These are phyloP conservation scores for Singerocomus rubriflavus DNA, from an alignment of 1,284 basidiomycete species.

Conservation along the genomic window DNA sequence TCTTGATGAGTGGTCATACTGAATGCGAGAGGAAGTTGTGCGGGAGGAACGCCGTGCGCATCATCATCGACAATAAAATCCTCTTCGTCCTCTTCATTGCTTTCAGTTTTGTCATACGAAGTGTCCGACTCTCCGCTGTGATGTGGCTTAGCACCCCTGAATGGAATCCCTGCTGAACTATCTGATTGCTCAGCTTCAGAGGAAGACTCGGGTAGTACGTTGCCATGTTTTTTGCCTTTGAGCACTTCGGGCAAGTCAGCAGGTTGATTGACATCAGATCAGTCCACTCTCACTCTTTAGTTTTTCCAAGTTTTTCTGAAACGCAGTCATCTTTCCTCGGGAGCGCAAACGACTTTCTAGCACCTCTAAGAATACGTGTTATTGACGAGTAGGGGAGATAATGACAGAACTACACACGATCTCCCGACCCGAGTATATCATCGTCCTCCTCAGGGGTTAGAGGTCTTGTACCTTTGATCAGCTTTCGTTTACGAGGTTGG, in stretches of 20 bases:
- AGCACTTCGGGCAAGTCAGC: slow-evolving; percentile 11
- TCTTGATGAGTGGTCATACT: slow-evolving; percentile 77
- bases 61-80: slow-evolving; percentile 75
- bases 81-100: slow-evolving; percentile 35
- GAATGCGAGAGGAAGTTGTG: slow-evolving; percentile 67
- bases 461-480: slow-evolving; percentile 49
- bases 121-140: slow-evolving; percentile 18
- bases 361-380: slow-evolving; percentile 45
- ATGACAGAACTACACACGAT: slow-evolving; percentile 38
- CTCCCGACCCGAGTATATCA: slow-evolving; percentile 53
- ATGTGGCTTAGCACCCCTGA: slow-evolving; percentile 30
- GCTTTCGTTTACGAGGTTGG: slow-evolving; percentile 39
- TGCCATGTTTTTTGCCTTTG: slow-evolving; percentile 49
- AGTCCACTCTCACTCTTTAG: slow-evolving; percentile 50
- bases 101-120: slow-evolving; percentile 26
- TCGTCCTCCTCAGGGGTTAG: slow-evolving; percentile 46
- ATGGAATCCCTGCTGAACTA: slow-evolving; percentile 26
- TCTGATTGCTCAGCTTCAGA: slow-evolving; percentile 38
- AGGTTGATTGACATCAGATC: neutral
- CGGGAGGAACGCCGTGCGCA: slow-evolving; percentile 40
- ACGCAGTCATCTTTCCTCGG: slow-evolving; percentile 56
- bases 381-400: neutral
- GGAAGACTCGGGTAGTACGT: slow-evolving; percentile 35
- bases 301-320: slow-evolving; percentile 58
- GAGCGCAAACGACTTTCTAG: slow-evolving; percentile 59